Conservation (phyloP, 169 alveolate species). For the Fabrea salina region DNA sequence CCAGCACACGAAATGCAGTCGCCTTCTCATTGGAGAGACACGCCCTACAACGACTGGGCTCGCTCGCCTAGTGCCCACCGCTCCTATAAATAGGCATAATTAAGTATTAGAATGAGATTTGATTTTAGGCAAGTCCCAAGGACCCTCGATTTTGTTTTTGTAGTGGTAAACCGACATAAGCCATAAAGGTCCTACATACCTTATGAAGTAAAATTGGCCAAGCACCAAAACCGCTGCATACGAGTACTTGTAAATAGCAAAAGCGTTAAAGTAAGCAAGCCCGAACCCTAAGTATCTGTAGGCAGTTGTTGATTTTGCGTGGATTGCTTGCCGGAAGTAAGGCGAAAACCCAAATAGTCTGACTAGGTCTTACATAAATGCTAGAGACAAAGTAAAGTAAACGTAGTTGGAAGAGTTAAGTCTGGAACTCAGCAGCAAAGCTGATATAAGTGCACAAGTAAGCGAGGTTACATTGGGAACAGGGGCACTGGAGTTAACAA, state of each 20-base stretch:
- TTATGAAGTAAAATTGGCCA: not conserved
- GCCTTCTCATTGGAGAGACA: constrained; percentile 20
- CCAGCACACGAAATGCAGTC: constrained; percentile 20
- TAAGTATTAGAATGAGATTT: not conserved
- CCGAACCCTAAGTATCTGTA: not conserved
- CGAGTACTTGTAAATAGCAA: not conserved
- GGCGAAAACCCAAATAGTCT: constrained; percentile 29
- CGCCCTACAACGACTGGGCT: not conserved
- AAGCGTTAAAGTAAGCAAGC: not conserved
- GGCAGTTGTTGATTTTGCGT: not conserved
- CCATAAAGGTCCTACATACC: constrained; percentile 27
- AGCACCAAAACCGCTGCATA: not conserved
- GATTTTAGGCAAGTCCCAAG: constrained; percentile 29
- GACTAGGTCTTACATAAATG: not conserved
- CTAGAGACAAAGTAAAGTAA: not conserved
- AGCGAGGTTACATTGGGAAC: not conserved
- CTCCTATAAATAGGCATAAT: not conserved
- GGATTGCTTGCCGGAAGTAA: not conserved
- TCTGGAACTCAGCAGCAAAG: constrained; percentile 13
- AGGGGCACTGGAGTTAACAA: not conserved
- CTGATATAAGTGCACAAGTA: not conserved
- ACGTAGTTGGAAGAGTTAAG: not conserved
- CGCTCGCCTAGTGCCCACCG: constrained; percentile 20
- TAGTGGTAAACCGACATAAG: constrained; percentile 15
- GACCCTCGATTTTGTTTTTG: constrained; percentile 24